Conservation (phyloP, 768 basidiomycete species). For the Boletus pseudo-olivaceus region DNA sequence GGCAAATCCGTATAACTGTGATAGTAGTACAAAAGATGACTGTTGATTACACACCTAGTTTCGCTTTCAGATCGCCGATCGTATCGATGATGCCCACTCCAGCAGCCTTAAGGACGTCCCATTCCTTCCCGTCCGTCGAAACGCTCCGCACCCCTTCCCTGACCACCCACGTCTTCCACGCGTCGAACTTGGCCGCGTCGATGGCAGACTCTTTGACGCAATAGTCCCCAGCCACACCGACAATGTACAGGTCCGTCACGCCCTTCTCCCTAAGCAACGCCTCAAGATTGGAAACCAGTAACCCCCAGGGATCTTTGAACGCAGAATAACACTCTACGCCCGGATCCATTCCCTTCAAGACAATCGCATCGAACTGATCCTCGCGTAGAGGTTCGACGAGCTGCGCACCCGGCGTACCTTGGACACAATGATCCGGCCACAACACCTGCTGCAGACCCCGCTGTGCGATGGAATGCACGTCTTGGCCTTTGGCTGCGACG, state of each 20-base stretch:
- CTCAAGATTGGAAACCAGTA: conserved; percentile 46
- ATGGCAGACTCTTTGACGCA: conserved; percentile 64
- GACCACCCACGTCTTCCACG: conserved; percentile 50
- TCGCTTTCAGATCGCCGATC: conserved; percentile 26
- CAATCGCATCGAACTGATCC: conserved; percentile 39
- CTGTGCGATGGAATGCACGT: conserved; percentile 10
- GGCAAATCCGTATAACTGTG: neutral
- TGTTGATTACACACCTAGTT: conserved; percentile 11
- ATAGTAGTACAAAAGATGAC: neutral
- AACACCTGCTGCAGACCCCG: conserved; percentile 49
- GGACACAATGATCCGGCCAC: conserved; percentile 83
- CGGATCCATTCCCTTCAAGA: conserved; percentile 53
- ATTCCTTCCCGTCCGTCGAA: conserved; percentile 31
- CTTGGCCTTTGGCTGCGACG: conserved; percentile 27
- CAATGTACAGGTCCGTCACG: conserved; percentile 59
- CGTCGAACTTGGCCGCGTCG: conserved; percentile 44
- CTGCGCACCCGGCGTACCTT: conserved; percentile 53
- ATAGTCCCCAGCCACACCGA: conserved; percentile 74
- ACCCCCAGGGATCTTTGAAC: conserved; percentile 59
- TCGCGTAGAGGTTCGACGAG: conserved; percentile 53
- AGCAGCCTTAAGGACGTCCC: conserved; percentile 36
- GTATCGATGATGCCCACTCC: conserved; percentile 34
- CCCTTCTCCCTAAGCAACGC: conserved; percentile 36
- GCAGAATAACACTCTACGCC: conserved; percentile 80
- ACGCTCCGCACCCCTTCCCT: conserved; percentile 47